These are phyloP conservation scores for Penicillium pulvis DNA, from an alignment of 495 filamentous ascomycete genomes.

Conservation along the genomic window DNA sequence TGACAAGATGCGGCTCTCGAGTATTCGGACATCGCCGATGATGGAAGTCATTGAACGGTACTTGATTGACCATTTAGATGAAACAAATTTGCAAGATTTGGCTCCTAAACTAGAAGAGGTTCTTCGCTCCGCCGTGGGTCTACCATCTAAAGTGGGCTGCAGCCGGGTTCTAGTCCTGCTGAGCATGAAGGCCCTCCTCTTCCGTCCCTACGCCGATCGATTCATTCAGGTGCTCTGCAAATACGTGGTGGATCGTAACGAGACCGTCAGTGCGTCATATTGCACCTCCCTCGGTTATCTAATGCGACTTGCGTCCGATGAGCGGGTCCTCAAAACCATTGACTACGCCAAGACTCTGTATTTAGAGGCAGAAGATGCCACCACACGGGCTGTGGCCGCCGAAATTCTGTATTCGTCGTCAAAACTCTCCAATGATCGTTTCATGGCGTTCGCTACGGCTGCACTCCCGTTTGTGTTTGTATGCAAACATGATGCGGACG, in stretches of 20 bases:
- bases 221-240: conserved; percentile 78
- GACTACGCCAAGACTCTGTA: conserved; percentile 71
- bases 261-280: conserved; percentile 84
- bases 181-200: conserved; percentile 70
- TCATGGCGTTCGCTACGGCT: conserved; percentile 70
- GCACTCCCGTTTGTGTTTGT: conserved; percentile 87
- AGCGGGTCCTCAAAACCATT: conserved; percentile 66
- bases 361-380: conserved; percentile 75
- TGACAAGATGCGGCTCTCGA: conserved; percentile 78
- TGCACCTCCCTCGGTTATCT: conserved; percentile 85
- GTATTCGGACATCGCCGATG: conserved; percentile 82
- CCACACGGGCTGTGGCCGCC: conserved; percentile 69
- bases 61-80: conserved; percentile 78
- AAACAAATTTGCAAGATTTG: conserved; percentile 70
- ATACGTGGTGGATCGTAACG: conserved; percentile 83
- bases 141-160: conserved; percentile 91
- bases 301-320: conserved; percentile 69
- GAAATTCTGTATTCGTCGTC: conserved; percentile 78
- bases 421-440: conserved; percentile 87
- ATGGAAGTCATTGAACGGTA: conserved; percentile 92
- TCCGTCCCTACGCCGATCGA: conserved; percentile 73
- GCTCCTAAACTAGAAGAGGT: conserved; percentile 69
- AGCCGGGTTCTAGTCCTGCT: conserved; percentile 84
- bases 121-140: conserved; percentile 81
- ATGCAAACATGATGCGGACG: conserved; percentile 79